Evolutionary conservation across 768 basidiomycete genomes (phyloP).

Genomic region (Lactifluus echinatus): DNA sequence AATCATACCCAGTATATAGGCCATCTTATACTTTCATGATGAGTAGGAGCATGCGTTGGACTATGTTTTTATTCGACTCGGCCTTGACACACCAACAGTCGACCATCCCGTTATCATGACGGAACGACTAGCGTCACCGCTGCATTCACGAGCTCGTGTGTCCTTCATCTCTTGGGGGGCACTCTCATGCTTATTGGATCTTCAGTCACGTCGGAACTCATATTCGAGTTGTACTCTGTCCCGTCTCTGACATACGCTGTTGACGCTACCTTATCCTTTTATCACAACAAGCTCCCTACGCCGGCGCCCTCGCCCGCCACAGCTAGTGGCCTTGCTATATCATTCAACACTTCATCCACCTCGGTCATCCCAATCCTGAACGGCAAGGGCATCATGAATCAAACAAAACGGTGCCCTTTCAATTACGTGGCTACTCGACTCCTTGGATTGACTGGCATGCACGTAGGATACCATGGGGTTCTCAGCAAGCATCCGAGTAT

Average conservation of each 20-base stretch:
- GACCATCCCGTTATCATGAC: slow-evolving; percentile 92
- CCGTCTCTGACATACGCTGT: slow-evolving; percentile 83
- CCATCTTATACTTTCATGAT: not conserved
- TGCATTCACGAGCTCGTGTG: slow-evolving; percentile 82
- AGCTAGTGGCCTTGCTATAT: slow-evolving; percentile 77
- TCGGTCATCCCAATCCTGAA: slow-evolving; percentile 81
- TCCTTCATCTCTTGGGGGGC: slow-evolving; percentile 20
- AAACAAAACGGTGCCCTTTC: slow-evolving; percentile 67
- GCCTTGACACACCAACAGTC: slow-evolving; percentile 66
- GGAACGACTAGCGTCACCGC: slow-evolving; percentile 78
- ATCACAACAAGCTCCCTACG: slow-evolving; percentile 55
- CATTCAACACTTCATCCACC: slow-evolving; percentile 87
- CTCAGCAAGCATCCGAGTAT: slow-evolving; percentile 83
- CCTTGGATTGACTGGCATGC: not conserved
- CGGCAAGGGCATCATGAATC: slow-evolving; percentile 76
- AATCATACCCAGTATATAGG: not conserved
- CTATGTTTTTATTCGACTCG: slow-evolving; percentile 81
- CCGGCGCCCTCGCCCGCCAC: slow-evolving; percentile 31
- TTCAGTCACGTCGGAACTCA: slow-evolving; percentile 87
- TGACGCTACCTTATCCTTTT: slow-evolving; percentile 90
- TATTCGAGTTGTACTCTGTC: slow-evolving; percentile 88
- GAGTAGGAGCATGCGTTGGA: slow-evolving; percentile 89
- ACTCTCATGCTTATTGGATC: not conserved
- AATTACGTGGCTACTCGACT: not conserved
- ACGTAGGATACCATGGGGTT: slow-evolving; percentile 87